Base-by-base conservation (phyloP, 306 rosid genomes). In the Trifolium dubium region DNA sequence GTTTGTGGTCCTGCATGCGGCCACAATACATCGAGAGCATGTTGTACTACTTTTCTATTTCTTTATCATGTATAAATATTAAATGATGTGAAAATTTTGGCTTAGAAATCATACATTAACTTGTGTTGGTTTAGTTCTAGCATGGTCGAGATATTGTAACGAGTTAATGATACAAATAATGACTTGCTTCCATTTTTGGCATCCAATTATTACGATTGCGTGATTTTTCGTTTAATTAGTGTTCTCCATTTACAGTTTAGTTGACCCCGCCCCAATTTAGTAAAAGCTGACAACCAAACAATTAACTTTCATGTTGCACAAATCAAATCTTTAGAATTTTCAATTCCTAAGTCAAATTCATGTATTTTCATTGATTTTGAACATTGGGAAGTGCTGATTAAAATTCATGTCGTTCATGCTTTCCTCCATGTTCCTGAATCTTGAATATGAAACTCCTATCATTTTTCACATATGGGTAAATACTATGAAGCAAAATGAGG, bases 31-130 rank as follows among this genome's bases (percentile, higher is more conserved):
- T 78, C 56, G 55, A 77, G 85, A 81, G 78, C 73, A 47, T 84
- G 89, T 85, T 86, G 87, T 83, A 86, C 84, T 83, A 86, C 84
- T 74, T 69, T 73, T 59, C 75, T 67, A 73, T 82, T 77, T 75
- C 44, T 59, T 83, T 74, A 56, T 75, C 72, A 72, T 89, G 91
- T 88, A 87, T 73, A 83, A 80, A 75, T 84, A 77, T 79, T 74
- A 49, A 67, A 79, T 68, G 30, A 70, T 72, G 82, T 80, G 81
- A 83, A 85, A 69, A 29, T 90, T 91, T 88, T 88, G 88, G 91
- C 49, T 56, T 31, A 60, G 73, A 49, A 29, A 46, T 49, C 49
- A 5, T n/a, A 41, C 44, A 23, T 53, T 17, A 37, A 5, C 12
- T 56, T 77, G 39, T 34, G 1, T 17, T 8, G 4, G 69, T 72